phyloP scores from a whole-genome alignment of 441 rosid species.

The Erysimum cheiri region DNA sequence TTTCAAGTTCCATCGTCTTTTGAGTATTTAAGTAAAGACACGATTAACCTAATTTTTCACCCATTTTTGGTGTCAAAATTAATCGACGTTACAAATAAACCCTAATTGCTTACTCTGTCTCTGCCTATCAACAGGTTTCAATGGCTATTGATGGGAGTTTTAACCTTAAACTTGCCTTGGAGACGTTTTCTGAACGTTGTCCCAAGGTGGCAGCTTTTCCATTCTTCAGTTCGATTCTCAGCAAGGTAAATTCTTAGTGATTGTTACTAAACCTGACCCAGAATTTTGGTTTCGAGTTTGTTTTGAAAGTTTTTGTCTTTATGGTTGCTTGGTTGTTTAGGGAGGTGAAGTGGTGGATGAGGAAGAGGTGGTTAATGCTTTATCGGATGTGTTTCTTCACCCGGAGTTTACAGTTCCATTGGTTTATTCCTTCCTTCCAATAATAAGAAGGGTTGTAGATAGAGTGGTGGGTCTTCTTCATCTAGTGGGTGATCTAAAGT shows the following conservation, averaged over 20 bases:
- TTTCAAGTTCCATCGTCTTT: neutral
- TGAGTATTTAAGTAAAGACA: neutral
- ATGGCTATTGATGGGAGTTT: constrained; percentile 87
- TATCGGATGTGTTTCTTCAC: constrained; percentile 73
- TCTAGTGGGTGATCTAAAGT: constrained; percentile 61
- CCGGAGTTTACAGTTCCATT: constrained; percentile 73
- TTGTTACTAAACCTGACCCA: neutral
- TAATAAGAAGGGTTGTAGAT: constrained; percentile 63
- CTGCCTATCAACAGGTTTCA: constrained; percentile 26
- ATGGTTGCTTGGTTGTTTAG: constrained; percentile 32
- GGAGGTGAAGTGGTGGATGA: constrained; percentile 59
- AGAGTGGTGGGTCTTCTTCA: constrained; percentile 63
- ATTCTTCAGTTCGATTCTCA: constrained; percentile 47
- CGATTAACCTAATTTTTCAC: constrained; percentile 7
- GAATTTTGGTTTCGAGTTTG: constrained; percentile 4
- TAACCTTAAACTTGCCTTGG: constrained; percentile 57
- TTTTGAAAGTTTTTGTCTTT: constrained; percentile 15
- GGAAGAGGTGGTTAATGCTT: constrained; percentile 63
- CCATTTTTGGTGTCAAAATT: neutral
- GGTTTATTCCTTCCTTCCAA: constrained; percentile 72
- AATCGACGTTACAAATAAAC: neutral
- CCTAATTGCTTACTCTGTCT: constrained; percentile 1
- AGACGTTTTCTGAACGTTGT: constrained; percentile 73
- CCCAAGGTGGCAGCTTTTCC: constrained; percentile 57
- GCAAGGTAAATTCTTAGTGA: constrained; percentile 47